Evolutionary conservation across 1,139 yeast species (phyloP).

Genomic region (Meyerozyma athensensis): DNA sequence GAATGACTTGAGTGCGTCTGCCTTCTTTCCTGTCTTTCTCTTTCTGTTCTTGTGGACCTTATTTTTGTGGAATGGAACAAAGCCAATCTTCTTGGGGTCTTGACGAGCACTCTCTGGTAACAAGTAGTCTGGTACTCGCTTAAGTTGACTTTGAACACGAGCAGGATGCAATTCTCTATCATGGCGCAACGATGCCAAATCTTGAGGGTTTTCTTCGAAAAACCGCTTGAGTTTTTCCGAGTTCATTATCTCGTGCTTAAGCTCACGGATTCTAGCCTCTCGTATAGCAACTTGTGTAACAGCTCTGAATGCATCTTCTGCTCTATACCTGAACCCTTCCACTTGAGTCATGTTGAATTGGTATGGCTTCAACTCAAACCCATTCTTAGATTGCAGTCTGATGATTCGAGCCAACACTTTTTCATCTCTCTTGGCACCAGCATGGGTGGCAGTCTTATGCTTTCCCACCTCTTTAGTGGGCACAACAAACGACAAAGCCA

Average conservation of each 20-base stretch:
- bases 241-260: constrained; percentile 79
- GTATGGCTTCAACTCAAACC: constrained; percentile 75
- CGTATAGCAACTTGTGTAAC: constrained; percentile 86
- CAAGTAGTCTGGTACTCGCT: constrained; percentile 88
- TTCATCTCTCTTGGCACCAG: constrained; percentile 78
- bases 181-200: constrained; percentile 80
- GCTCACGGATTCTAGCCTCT: constrained; percentile 89
- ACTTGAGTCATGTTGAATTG: constrained; percentile 90
- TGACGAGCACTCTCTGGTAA: constrained; percentile 75
- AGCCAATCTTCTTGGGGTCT: constrained; percentile 58
- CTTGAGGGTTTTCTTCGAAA: constrained; percentile 98
- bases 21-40: constrained; percentile 34
- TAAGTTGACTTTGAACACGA: constrained; percentile 78
- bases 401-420: constrained; percentile 73
- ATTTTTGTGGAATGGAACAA: constrained; percentile 69
- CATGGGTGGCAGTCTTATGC: constrained; percentile 73
- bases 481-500: constrained; percentile 89
- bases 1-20: constrained; percentile 67
- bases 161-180: constrained; percentile 85
- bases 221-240: constrained; percentile 90
- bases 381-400: constrained; percentile 69
- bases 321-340: constrained; percentile 93
- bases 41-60: constrained; percentile 38
- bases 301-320: constrained; percentile 95
- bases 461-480: constrained; percentile 82